These are phyloP conservation scores for Henckelia pumila DNA, from an alignment of 257 asterid species.

Conservation along the genomic window DNA sequence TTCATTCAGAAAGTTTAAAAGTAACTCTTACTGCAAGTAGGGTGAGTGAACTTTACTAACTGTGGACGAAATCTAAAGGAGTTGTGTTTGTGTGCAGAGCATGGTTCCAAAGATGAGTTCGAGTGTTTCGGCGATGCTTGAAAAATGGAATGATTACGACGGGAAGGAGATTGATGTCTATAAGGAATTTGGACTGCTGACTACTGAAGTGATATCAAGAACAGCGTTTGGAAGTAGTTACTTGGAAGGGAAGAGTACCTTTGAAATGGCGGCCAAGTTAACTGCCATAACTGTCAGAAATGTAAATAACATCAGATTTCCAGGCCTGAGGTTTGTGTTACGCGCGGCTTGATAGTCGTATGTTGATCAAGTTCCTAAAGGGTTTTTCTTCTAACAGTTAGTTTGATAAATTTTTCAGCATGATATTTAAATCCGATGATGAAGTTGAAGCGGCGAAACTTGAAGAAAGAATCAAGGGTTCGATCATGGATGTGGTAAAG, in stretches of 20 bases:
- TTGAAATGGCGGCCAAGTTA: constrained; percentile 41
- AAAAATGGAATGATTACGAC: constrained; percentile 32
- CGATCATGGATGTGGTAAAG: constrained; percentile 43
- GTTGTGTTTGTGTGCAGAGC: constrained; percentile 23
- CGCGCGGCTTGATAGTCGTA: neutral
- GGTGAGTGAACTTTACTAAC: neutral
- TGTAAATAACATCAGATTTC: constrained; percentile 30
- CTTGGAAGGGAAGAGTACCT: constrained; percentile 41
- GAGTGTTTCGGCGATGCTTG: constrained; percentile 36
- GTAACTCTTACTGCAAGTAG: constrained; percentile 23
- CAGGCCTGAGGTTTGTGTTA: constrained; percentile 29
- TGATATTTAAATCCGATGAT: constrained; percentile 37
- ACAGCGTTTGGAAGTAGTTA: constrained; percentile 53
- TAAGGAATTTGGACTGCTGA: constrained; percentile 40
- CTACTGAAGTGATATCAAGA: constrained; percentile 53
- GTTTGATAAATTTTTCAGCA: constrained; percentile 23
- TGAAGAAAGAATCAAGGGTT: constrained; percentile 40
- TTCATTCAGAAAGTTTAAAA: constrained; percentile 47
- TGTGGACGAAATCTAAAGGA: neutral
- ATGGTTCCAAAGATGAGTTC: constrained; percentile 51
- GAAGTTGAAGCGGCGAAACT: constrained; percentile 61
- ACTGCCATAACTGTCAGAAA: constrained; percentile 33
- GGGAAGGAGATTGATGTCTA: constrained; percentile 48
- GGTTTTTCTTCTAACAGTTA: neutral
- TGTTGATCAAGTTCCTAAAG: neutral